Evolutionary conservation across 352 stramenopile genomes (phyloP).

Genomic region (Phytophthora palmivora): DNA sequence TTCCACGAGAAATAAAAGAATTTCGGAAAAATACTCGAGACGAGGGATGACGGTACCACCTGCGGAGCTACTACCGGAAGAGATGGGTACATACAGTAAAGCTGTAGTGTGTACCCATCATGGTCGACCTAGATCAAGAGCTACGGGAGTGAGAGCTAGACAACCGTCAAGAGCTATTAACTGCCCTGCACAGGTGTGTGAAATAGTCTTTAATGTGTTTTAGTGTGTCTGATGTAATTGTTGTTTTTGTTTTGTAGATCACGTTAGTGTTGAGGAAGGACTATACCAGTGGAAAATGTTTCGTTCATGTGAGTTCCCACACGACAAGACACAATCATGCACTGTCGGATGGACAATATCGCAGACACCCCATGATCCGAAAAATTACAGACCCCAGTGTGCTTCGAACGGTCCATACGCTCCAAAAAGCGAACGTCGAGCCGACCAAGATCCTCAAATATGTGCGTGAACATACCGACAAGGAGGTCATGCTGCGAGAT

Average conservation of each 20-base stretch:
- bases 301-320: slow-evolving; percentile 38
- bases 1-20: slow-evolving; percentile 31
- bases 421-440: slow-evolving; percentile 31
- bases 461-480: slow-evolving; percentile 38
- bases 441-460: slow-evolving; percentile 38
- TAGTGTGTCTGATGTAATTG: background rate
- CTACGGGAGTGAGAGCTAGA: slow-evolving; percentile 14
- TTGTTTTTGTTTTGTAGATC: slow-evolving; percentile 25
- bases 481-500: slow-evolving; percentile 26
- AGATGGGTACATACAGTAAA: slow-evolving; percentile 38
- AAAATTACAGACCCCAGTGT: slow-evolving; percentile 30
- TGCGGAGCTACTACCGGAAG: slow-evolving; percentile 27
- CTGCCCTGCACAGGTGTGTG: slow-evolving; percentile 29
- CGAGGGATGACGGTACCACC: slow-evolving; percentile 9
- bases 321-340: slow-evolving; percentile 31
- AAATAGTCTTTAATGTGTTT: background rate
- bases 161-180: slow-evolving; percentile 33
- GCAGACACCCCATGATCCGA: slow-evolving; percentile 33
- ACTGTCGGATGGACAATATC: slow-evolving; percentile 32
- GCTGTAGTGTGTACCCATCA: slow-evolving; percentile 37
- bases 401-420: slow-evolving; percentile 26
- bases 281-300: slow-evolving; percentile 24
- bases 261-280: slow-evolving; percentile 31
- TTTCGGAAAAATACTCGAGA: slow-evolving; percentile 25
- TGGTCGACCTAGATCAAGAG: slow-evolving; percentile 22